Evolutionary conservation across 306 rosid genomes (phyloP).

Genomic region (Benincasa hispida): DNA sequence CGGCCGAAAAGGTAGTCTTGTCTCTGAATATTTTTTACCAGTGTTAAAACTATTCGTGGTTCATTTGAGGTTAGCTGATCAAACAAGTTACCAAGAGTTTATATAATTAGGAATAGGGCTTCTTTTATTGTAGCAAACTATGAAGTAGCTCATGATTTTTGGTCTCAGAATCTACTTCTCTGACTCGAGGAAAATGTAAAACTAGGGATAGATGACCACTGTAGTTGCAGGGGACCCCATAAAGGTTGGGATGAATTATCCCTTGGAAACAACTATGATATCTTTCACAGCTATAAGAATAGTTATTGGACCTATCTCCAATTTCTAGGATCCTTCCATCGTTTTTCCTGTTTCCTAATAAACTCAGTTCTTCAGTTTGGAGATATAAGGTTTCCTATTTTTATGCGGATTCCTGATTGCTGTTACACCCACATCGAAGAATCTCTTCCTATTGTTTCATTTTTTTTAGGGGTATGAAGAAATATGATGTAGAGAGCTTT

Average conservation of each 20-base stretch:
- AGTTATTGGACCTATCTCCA: neutral
- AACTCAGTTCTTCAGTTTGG: neutral
- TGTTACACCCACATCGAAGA: neutral
- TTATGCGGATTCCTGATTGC: neutral
- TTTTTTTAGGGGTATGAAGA: neutral
- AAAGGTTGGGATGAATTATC: neutral
- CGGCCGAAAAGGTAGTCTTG: slow-evolving; percentile 69
- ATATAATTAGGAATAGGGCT: neutral
- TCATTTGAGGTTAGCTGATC: neutral
- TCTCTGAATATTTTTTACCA: neutral
- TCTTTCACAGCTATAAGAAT: neutral
- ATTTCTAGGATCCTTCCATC: neutral
- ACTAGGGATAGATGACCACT: neutral
- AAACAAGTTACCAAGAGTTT: neutral
- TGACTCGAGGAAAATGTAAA: neutral
- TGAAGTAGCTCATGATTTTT: neutral
- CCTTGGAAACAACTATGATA: neutral
- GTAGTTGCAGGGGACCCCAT: neutral
- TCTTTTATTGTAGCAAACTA: neutral
- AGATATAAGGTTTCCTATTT: neutral
- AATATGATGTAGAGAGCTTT: neutral
- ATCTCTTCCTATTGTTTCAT: neutral
- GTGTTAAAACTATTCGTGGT: neutral
- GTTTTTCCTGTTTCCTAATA: neutral
- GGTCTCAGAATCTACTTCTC: neutral